phyloP scores from a whole-genome alignment of 78 protist species.

The Isochrysis galbana region DNA sequence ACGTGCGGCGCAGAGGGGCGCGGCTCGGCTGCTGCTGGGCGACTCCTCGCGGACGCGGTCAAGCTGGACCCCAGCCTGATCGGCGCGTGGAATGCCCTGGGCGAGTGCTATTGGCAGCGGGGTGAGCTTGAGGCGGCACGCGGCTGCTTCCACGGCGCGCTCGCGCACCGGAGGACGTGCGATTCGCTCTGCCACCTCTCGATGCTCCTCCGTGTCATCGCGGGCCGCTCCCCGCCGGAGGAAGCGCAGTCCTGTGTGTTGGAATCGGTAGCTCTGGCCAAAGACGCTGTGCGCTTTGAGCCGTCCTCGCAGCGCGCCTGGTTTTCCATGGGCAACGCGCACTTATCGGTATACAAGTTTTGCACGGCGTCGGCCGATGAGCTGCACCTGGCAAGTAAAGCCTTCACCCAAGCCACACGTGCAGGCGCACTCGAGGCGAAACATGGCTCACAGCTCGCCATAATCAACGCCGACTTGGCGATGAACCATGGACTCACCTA shows the following conservation, averaged over 20 bases:
- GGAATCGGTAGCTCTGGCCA: neutral
- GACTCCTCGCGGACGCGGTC: neutral
- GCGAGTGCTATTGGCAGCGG: neutral
- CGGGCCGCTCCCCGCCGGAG: neutral
- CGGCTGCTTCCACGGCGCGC: neutral
- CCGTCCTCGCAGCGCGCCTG: neutral
- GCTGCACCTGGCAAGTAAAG: neutral
- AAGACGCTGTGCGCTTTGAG: neutral
- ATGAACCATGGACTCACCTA: neutral
- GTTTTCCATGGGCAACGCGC: neutral
- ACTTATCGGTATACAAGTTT: neutral
- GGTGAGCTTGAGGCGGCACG: neutral
- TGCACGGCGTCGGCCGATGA: neutral
- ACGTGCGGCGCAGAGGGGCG: neutral
- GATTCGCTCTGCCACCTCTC: slow-evolving; percentile 5
- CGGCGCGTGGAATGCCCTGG: slow-evolving; percentile 23
- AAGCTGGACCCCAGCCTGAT: neutral
- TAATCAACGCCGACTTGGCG: neutral
- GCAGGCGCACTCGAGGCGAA: neutral
- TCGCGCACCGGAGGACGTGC: neutral
- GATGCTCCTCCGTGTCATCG: slow-evolving; percentile 13
- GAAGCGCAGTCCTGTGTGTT: neutral
- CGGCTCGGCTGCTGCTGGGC: neutral
- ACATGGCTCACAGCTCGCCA: neutral
- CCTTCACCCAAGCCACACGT: neutral